A percentile compares a stretch with the other conserved stretches of the same genome.
phyloP scores from a whole-genome alignment of 2,329 filamentous ascomycete genomes.

The Ophiocordyceps camponoti-saundersi region DNA sequence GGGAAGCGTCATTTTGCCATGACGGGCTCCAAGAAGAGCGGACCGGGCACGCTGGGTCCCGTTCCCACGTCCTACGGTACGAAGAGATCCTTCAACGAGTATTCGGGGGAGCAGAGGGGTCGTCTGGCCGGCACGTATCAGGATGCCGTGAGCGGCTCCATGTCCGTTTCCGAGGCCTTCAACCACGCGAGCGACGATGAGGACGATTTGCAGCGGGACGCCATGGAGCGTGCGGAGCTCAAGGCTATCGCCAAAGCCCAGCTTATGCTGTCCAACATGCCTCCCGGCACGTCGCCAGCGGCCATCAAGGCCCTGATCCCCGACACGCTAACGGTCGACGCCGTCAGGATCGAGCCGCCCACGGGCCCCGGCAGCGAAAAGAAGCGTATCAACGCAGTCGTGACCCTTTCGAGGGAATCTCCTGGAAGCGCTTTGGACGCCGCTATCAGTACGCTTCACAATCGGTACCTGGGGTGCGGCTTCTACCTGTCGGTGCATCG shows the following conservation, averaged over 20 bases:
- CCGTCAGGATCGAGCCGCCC: constrained; percentile 51
- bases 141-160: constrained; percentile 25
- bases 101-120: constrained; percentile 18
- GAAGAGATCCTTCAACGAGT: constrained; percentile 33
- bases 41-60: constrained; percentile 44
- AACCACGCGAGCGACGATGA: constrained; percentile 50
- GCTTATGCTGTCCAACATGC: constrained; percentile 41
- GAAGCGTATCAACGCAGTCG: constrained; percentile 60
- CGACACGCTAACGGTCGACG: constrained; percentile 47
- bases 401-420: constrained; percentile 65
- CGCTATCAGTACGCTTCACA: constrained; percentile 61
- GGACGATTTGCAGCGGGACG: constrained; percentile 20
- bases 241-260: constrained; percentile 46
- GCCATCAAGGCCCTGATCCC: constrained; percentile 43
- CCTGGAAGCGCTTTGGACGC: constrained; percentile 70
- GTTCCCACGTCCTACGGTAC: constrained; percentile 29
- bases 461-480: constrained; percentile 71
- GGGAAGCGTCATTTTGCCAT: constrained; percentile 49
- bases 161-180: constrained; percentile 53
- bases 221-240: constrained; percentile 30
- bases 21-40: constrained; percentile 38
- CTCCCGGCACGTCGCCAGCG: constrained; percentile 40
- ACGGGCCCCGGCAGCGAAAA: constrained; percentile 39
- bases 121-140: constrained; percentile 10
- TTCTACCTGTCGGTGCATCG: constrained; percentile 67